Base-by-base conservation (phyloP, 768 basidiomycete species). In the Suillus lakei region DNA sequence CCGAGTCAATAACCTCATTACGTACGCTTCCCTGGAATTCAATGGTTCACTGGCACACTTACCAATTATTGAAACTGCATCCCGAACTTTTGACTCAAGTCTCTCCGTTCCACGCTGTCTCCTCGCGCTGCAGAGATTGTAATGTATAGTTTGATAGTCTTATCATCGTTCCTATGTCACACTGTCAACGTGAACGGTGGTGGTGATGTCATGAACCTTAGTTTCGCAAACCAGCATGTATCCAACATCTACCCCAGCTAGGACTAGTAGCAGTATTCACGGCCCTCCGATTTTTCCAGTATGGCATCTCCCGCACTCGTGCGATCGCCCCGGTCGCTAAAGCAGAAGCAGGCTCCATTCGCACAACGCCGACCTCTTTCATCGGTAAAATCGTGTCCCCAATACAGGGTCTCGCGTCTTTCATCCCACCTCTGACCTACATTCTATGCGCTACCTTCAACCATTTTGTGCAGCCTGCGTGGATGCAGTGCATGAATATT, bases 381-480 rank as follows among this genome's bases (percentile, higher is more conserved):
- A 21, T 70, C 61, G 73, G 70, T 43, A 73, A 70, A 62, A 18
- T 76, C 67, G 58, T 77, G 23, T 66, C 74, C 13, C 76, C 77
- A 4, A 41, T 75, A 30, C 78, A 79, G 41, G 70, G 66, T 9
- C 36, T 72, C 10, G 66, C 75, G 1, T 62, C 64, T 16, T 44
- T 76, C 46, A 53, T 72, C 46, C 69, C 76, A 32, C 76, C 79
- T 15, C 60, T 71, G 2, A 64, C 73, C 6, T 80, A 77, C 61
- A 71, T 76, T 23, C 53, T 61, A 12, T 67, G 69, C 9, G 69
- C 79, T 26, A 67, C 64, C 9, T 41, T 71, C 44, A 79, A 78
- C 60, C 65, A 69, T 4, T 69, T 81, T 39, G 65, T 73, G 34
- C 79, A 79, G 67, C 79, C 79, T 5, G 62, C 69, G n/a, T 81